Evolutionary conservation across 768 basidiomycete genomes (phyloP), one percentile per base, ranked within the genome.

Genomic region (Solioccasus polychromus): DNA sequence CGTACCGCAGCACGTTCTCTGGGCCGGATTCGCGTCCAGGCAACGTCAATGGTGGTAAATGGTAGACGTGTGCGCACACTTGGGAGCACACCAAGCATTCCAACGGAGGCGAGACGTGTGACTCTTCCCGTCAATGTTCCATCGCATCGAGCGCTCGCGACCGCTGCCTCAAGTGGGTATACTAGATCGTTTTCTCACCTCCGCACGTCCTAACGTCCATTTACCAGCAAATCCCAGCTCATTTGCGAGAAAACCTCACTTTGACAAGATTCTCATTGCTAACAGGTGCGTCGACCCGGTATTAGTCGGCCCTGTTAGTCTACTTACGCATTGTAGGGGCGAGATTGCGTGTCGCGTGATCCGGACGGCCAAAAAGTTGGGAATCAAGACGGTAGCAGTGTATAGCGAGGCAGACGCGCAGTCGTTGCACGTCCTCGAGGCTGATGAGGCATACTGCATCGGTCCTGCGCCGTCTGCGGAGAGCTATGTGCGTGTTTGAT

Each of bases 341-440:
- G 93, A 97, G 68, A 97, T 97, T 52, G 92, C 93, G 5, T 96
- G 94, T 64, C 84, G 93, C 17, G 90, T 97, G 35, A 95, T 95
- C 44, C 83, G 88, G 20, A 95, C 93, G 0, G 90, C 91, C 3
- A 82, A 75, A 64, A 88, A 86, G 60, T 72, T 96, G 4, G 93
- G 94, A 0, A 85, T 96, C 62, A 84, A 79, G 74, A 92, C 90
- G 0, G 93, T 96, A 14, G 92, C 92, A 0, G 88, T 97, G 7
- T 96, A 87, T 61, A 91, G 88, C 49, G 90, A 94, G 37, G 90
- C 82, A 7, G 94, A 97, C 53, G 78, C 72, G 40, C 74, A 85
- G 59, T 77, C 90, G 0, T 63, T 94, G 48, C 94, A 97, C 63
- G 92, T 94, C 19, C 69, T 80, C 51, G 71, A 92, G 72, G 90